Evolutionary conservation across 176 grass and related monocot genomes (phyloP).

Genomic region (Carex littledalei): DNA sequence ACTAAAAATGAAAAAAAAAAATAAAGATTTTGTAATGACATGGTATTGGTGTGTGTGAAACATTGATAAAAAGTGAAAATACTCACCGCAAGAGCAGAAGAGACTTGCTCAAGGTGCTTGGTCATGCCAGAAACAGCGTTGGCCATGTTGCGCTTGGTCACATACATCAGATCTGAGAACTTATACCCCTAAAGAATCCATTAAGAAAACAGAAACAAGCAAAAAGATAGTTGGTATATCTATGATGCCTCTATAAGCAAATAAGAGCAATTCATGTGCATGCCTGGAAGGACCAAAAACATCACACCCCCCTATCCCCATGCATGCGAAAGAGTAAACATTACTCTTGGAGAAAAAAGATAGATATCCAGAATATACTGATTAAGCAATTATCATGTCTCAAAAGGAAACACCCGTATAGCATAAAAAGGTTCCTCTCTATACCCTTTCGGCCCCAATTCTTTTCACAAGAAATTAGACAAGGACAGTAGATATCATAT

Average conservation of each 20-base stretch:
- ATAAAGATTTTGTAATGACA: not conserved
- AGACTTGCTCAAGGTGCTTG: constrained; percentile 86
- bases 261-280: not conserved
- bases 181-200: constrained; percentile 56
- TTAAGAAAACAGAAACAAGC: not conserved
- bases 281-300: not conserved
- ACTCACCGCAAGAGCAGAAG: constrained; percentile 80
- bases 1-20: constrained; percentile 43
- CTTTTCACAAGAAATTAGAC: not conserved
- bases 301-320: not conserved
- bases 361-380: not conserved
- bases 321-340: not conserved
- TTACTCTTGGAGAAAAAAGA: not conserved
- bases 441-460: not conserved
- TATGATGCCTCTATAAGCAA: not conserved
- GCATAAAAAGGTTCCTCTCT: not conserved
- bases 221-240: constrained; percentile 24
- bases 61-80: not conserved
- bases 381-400: not conserved
- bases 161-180: constrained; percentile 92
- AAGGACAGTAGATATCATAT: not conserved
- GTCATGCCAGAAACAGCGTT: constrained; percentile 90
- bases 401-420: not conserved
- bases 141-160: constrained; percentile 86
- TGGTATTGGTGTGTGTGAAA: not conserved